Conservation (phyloP, 495 filamentous ascomycete genomes). For the Aspergillus heteromorphus region DNA sequence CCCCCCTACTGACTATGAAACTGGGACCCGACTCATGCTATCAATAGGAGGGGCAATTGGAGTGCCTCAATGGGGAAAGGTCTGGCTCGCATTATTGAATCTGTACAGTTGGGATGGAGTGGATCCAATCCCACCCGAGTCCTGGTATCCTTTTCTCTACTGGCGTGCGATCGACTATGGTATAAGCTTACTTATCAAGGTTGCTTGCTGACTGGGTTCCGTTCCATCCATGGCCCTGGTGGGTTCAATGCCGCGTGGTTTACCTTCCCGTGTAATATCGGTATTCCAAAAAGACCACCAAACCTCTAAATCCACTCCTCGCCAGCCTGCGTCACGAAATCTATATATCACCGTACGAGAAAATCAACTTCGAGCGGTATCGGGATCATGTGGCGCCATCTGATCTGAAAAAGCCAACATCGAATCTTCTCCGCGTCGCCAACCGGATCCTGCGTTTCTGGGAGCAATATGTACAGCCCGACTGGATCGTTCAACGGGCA, state of each 20-base stretch:
- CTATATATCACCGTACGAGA: not conserved
- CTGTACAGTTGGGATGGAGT: constrained; percentile 65
- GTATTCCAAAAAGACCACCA: not conserved
- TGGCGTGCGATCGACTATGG: not conserved
- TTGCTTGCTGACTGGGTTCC: not conserved
- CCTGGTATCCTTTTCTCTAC: constrained; percentile 62
- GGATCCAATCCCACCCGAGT: constrained; percentile 69
- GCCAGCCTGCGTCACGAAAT: not conserved
- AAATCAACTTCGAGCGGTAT: not conserved
- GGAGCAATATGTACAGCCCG: not conserved
- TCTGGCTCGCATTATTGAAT: constrained; percentile 69
- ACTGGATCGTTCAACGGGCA: not conserved
- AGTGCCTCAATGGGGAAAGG: constrained; percentile 79
- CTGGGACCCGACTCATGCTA: constrained; percentile 21
- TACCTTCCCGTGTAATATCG: not conserved
- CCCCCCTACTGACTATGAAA: not conserved
- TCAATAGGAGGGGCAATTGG: constrained; percentile 66
- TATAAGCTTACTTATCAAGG: not conserved
- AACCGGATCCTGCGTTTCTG: not conserved
- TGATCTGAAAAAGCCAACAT: not conserved
- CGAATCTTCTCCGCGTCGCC: not conserved
- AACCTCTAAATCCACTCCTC: not conserved
- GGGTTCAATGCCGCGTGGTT: not conserved
- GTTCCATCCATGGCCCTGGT: constrained; percentile 1
- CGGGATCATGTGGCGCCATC: not conserved